Evolutionary conservation across 2,329 filamentous ascomycete genomes (phyloP).

Genomic region (Gaeumannomyces tritici): DNA sequence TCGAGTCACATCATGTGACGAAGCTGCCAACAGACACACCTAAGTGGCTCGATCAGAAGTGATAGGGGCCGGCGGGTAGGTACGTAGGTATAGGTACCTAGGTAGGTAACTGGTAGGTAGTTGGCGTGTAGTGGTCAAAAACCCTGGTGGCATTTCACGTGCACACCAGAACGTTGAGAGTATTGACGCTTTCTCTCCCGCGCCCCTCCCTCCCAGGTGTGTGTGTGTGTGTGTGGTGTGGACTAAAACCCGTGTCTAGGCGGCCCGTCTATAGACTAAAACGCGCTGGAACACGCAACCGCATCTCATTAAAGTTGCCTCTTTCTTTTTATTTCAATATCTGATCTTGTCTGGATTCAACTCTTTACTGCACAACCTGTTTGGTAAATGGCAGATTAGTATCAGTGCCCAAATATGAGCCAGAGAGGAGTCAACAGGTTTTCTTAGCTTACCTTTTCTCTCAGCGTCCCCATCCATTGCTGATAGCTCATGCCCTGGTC

Average conservation of each 20-base stretch:
- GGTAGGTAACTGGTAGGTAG: too few species aligned
- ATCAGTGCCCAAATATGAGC: neutral
- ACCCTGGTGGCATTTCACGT: neutral
- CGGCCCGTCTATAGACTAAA: neutral
- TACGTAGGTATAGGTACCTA: neutral
- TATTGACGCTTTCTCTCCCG: neutral
- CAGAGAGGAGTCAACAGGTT: neutral
- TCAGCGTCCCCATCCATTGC: slow-evolving; percentile 84
- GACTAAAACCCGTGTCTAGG: neutral
- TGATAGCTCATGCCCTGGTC: slow-evolving; percentile 88
- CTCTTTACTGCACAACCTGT: slow-evolving; percentile 24
- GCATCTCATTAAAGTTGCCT: neutral
- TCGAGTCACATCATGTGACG: neutral
- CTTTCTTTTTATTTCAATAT: neutral
- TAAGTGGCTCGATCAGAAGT: neutral
- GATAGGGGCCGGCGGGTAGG: neutral
- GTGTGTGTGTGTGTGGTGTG: too few species aligned
- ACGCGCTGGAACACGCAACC: neutral
- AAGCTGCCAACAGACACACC: neutral
- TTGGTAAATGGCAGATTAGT: neutral
- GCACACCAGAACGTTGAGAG: neutral
- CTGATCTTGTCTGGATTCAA: neutral
- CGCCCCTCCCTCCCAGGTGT: neutral
- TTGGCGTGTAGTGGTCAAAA: neutral
- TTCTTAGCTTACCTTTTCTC: slow-evolving; percentile 70